Percentiles rank a stretch among this genome's conserved stretches.
Evolutionary conservation across 2,329 filamentous ascomycete genomes (phyloP).

Genomic region (Penicillium italicum): DNA sequence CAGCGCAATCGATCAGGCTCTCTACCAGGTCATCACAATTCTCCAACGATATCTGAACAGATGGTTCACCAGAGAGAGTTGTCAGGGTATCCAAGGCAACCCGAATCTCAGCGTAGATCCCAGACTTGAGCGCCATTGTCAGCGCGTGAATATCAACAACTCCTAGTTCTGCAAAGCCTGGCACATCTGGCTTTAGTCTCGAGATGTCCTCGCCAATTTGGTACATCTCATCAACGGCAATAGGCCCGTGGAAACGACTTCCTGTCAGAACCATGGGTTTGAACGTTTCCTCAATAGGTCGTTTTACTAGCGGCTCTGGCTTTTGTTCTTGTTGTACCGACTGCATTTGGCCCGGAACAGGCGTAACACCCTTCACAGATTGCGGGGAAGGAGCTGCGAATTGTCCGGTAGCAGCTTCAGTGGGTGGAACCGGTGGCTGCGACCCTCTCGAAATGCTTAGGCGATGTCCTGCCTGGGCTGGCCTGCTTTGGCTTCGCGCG

Average conservation of each 20-base stretch:
- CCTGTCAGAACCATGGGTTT: conserved; percentile 46
- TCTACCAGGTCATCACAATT: conserved; percentile 87
- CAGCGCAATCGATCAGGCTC: conserved; percentile 81
- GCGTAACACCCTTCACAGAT: conserved; percentile 26
- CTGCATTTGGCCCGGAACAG: conserved; percentile 26
- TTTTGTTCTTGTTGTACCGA: conserved; percentile 31
- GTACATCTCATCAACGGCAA: conserved; percentile 63
- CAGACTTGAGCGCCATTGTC: conserved; percentile 83
- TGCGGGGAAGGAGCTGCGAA: conserved; percentile 29
- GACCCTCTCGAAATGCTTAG: conserved; percentile 34
- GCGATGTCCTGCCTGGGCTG: conserved; percentile 28
- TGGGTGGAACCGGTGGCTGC: conserved; percentile 30
- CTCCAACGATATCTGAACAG: conserved; percentile 64
- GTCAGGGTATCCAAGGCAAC: conserved; percentile 81
- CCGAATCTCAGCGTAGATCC: conserved; percentile 84
- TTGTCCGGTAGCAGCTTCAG: conserved; percentile 29
- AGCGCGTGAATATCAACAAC: conserved; percentile 86
- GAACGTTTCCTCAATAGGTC: conserved; percentile 44
- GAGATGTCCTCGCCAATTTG: conserved; percentile 65
- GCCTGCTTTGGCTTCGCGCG: conserved; percentile 34
- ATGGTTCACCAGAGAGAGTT: conserved; percentile 62
- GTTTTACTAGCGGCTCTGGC: conserved; percentile 33
- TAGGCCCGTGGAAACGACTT: conserved; percentile 65
- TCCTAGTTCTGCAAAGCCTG: conserved; percentile 72
- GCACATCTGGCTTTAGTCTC: conserved; percentile 69